Conservation (phyloP, 2,329 filamentous ascomycete genomes). For the Arthrobotrys musiformis region DNA sequence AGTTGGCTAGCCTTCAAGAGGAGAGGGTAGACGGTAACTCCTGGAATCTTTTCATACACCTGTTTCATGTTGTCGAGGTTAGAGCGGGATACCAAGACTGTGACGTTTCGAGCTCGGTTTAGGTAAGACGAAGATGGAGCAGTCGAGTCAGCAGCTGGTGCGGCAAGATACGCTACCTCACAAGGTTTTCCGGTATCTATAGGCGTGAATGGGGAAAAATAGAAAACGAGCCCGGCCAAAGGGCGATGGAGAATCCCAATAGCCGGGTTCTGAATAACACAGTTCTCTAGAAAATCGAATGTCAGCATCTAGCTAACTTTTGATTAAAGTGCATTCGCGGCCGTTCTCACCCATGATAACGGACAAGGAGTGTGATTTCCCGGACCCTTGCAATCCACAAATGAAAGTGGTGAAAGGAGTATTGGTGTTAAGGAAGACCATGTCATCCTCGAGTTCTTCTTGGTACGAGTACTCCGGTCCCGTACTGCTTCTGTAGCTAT, state of each 20-base stretch:
- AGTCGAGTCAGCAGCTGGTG: neutral
- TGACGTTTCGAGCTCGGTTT: slow-evolving; percentile 39
- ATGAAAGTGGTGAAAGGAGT: slow-evolving; percentile 44
- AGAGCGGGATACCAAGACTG: slow-evolving; percentile 58
- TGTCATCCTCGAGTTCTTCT: slow-evolving; percentile 6
- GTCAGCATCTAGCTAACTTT: too few relatives aligned
- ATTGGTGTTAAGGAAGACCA: slow-evolving; percentile 42
- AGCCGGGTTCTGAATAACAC: slow-evolving; percentile 22
- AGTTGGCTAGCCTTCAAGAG: slow-evolving; percentile 57
- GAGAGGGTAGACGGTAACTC: slow-evolving; percentile 57
- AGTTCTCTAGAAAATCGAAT: slow-evolving; percentile 28
- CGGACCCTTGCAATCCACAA: slow-evolving; percentile 43
- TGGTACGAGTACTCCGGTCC: neutral
- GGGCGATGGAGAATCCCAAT: slow-evolving; percentile 26
- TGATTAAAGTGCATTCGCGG: too few relatives aligned
- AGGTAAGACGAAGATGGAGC: neutral
- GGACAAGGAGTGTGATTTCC: slow-evolving; percentile 49
- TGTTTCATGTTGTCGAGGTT: slow-evolving; percentile 57
- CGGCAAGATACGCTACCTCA: slow-evolving; percentile 43
- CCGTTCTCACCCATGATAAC: slow-evolving; percentile 31
- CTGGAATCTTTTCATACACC: slow-evolving; percentile 59
- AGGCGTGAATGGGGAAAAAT: slow-evolving; percentile 25
- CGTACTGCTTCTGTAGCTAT: neutral
- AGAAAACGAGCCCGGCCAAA: slow-evolving; percentile 28
- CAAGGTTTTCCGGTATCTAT: slow-evolving; percentile 33